Conservation (phyloP, 2,329 filamentous ascomycete genomes). For the Colletotrichum musicola region DNA sequence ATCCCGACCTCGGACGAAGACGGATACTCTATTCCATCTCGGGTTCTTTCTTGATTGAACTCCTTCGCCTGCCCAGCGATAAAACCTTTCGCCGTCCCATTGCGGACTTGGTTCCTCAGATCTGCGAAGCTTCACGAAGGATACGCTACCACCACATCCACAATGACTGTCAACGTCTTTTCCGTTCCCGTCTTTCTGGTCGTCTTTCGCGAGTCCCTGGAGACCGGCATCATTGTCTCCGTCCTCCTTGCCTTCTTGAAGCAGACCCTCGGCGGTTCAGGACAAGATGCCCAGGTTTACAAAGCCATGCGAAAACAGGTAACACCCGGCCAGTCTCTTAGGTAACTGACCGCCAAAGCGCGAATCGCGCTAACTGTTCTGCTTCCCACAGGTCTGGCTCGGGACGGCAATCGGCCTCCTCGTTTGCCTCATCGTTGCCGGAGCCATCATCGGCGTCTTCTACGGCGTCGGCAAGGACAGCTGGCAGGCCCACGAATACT, state of each 20-base stretch:
- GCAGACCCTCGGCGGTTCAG: slow-evolving; percentile 77
- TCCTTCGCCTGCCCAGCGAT: not conserved
- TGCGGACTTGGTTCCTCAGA: no score
- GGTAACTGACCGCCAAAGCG: not conserved
- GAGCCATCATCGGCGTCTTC: slow-evolving; percentile 76
- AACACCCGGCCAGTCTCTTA: not conserved
- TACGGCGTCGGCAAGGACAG: slow-evolving; percentile 75
- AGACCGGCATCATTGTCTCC: slow-evolving; percentile 87
- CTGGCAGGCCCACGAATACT: slow-evolving; percentile 77
- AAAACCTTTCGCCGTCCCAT: not conserved
- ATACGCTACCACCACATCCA: slow-evolving; percentile 17
- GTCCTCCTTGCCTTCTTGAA: slow-evolving; percentile 89
- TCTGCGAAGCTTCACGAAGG: no score
- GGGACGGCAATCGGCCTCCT: slow-evolving; percentile 70
- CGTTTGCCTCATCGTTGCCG: slow-evolving; percentile 73
- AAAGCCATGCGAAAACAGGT: slow-evolving; percentile 77
- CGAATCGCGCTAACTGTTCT: slow-evolving; percentile 1
- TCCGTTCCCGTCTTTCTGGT: slow-evolving; percentile 90
- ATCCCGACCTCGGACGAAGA: not conserved
- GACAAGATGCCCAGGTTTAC: slow-evolving; percentile 71
- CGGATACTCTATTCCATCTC: not conserved
- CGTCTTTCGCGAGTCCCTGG: slow-evolving; percentile 86
- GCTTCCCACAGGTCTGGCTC: slow-evolving; percentile 65
- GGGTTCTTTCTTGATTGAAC: not conserved
- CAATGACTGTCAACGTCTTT: slow-evolving; percentile 77